These are phyloP conservation scores for Podospora anserina DNA, from an alignment of 495 filamentous ascomycete genomes.

Conservation along the genomic window DNA sequence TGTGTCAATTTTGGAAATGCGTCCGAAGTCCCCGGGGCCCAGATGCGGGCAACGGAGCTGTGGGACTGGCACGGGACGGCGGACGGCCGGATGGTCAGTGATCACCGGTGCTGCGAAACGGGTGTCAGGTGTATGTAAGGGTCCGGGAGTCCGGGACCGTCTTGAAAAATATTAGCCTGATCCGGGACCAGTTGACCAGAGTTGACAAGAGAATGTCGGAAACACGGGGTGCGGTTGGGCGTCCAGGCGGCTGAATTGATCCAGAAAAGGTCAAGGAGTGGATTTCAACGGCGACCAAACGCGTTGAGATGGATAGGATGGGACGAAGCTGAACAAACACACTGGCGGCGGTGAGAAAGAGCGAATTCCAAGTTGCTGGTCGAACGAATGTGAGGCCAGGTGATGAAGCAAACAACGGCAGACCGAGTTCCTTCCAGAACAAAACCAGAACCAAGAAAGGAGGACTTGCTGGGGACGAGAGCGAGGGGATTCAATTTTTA, in stretches of 20 bases:
- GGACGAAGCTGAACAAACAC: background rate
- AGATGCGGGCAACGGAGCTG: slow-evolving; percentile 19
- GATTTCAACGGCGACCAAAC: slow-evolving; percentile 15
- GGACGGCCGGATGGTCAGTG: slow-evolving; percentile 10
- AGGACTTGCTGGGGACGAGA: background rate
- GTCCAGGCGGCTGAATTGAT: slow-evolving; percentile 4
- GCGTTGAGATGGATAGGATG: background rate
- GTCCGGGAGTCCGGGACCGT: slow-evolving; percentile 7
- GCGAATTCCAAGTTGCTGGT: background rate
- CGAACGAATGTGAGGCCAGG: background rate
- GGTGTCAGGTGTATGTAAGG: background rate
- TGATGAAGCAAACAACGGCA: slow-evolving; percentile 3
- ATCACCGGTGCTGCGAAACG: slow-evolving; percentile 25
- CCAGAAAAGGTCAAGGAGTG: slow-evolving; percentile 12
- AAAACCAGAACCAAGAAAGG: background rate
- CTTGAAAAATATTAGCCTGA: slow-evolving; percentile 28
- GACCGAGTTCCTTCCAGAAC: background rate
- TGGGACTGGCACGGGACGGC: slow-evolving; percentile 3
- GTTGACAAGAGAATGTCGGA: background rate
- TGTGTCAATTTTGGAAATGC: background rate
- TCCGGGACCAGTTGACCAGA: slow-evolving; percentile 6
- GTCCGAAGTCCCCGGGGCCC: slow-evolving; percentile 7
- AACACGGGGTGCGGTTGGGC: slow-evolving; percentile 9
- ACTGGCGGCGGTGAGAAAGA: background rate
- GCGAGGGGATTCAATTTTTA: slow-evolving; percentile 3